Evolutionary conservation across 164 flowering plant species (phyloP), one percentile per base, ranked within the genome.

Genomic region (Berberis thunbergii): DNA sequence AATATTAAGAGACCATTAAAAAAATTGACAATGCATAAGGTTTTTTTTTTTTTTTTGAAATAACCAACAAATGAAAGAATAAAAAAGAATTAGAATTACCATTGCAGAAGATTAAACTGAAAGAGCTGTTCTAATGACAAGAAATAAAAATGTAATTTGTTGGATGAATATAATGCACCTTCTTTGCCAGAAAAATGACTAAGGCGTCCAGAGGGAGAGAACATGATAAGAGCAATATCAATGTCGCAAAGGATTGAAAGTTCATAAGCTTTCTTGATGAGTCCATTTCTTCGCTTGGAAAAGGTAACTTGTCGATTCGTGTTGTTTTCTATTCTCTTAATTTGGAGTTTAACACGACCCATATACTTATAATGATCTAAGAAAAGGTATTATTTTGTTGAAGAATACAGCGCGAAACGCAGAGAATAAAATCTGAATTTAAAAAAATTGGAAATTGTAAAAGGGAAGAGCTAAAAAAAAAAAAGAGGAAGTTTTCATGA

Each of bases 301-400:
- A 83, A 87, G 2, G 93, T 85, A 57, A 87, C 93, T 65, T 87
- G 89, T 45, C 93, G 79, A 73, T 85, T 87, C 7, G 88, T 81
- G 63, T 42, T 80, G 80, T 87, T 85, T 61, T 87, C 93, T 72
- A 86, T 84, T 73, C 80, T 83, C 83, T 84, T 84, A 58, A 84
- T 84, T 78, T 79, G 83, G 55, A 84, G 78, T 68, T 82, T 86
- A 38, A 81, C 86, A 40, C 88, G 84, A 68, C 85, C 88, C 91
- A 86, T 83, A 61, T 46, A 26, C 26, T 26, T 26, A 26, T 26
- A 26, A 54, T 54, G 59, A 13, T 56, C 59, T 56, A 56, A 56
- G 43, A 56, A 38, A 26, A 56, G n/a, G 54, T 8, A 3, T 50
- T 50, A 50, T 5, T 5, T 50, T 50, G 54, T 50, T 50, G 3